phyloP scores from a whole-genome alignment of 116 monocot species.

The Phalaenopsis hybrid region DNA sequence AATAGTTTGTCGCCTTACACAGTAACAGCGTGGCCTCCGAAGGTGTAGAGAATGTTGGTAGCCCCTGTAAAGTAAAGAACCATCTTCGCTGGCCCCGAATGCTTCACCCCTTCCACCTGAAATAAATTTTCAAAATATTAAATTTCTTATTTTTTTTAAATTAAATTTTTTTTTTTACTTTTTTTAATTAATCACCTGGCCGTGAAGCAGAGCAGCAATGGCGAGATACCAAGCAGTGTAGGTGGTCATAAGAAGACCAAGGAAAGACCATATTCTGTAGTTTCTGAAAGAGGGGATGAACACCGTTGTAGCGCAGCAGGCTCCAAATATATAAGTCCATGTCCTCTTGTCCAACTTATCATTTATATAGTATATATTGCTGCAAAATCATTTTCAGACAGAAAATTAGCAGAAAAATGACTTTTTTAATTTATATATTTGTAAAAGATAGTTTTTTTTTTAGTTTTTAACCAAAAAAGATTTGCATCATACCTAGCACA shows the following conservation, averaged over 20 bases:
- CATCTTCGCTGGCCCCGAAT: conserved; percentile 77
- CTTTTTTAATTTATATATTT: no score
- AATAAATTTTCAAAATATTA: not conserved
- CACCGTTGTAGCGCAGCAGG: conserved; percentile 92
- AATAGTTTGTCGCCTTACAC: conserved; percentile 64
- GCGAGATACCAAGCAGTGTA: conserved; percentile 96
- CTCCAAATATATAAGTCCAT: conserved; percentile 97
- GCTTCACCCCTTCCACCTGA: conserved; percentile 89
- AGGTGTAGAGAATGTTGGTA: conserved; percentile 99
- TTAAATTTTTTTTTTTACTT: no score
- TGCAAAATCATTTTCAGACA: conserved; percentile 11
- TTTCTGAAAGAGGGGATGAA: conserved; percentile 97
- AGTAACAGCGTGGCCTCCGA: conserved; percentile 98
- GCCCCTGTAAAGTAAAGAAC: conserved; percentile 95
- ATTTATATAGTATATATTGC: conserved; percentile 96
- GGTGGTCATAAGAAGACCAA: conserved; percentile 90
- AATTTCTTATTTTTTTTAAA: no score
- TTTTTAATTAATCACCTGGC: conserved; percentile 45
- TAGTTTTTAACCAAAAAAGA: no score
- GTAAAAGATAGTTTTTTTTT: no score
- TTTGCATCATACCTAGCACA: conserved; percentile 61
- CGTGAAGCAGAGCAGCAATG: conserved; percentile 75
- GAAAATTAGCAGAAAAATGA: no score
- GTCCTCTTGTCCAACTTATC: conserved; percentile 96
- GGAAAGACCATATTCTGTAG: conserved; percentile 95